Evolutionary conservation across 2,329 filamentous ascomycete genomes (phyloP).

Genomic region (Aaosphaeria arxii): DNA sequence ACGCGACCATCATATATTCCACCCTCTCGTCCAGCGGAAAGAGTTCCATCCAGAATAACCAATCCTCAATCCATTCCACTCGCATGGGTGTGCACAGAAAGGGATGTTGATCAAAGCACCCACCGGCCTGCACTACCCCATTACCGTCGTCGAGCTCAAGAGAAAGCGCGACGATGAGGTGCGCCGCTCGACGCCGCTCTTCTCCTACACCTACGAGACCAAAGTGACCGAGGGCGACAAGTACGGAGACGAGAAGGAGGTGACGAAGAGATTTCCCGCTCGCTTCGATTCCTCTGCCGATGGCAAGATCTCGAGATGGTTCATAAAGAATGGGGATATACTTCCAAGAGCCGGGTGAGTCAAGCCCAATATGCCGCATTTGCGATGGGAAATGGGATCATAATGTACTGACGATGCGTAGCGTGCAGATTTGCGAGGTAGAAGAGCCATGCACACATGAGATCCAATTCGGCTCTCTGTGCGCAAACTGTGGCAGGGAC

Average conservation of each 20-base stretch:
- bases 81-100: constrained; percentile 30
- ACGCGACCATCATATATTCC: constrained; percentile 1
- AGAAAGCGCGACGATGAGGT: constrained; percentile 73
- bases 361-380: neutral
- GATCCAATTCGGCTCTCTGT: constrained; percentile 86
- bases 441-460: constrained; percentile 91
- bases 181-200: constrained; percentile 71
- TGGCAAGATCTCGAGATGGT: constrained; percentile 75
- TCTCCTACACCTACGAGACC: constrained; percentile 85
- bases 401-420: constrained; percentile 24
- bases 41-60: too few relatives aligned
- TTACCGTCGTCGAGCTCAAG: constrained; percentile 83
- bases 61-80: constrained; percentile 7
- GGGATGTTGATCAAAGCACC: constrained; percentile 51
- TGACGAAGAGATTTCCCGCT: constrained; percentile 68
- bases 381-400: neutral
- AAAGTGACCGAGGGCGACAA: constrained; percentile 65
- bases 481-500: constrained; percentile 88
- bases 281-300: constrained; percentile 83
- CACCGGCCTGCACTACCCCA: constrained; percentile 75
- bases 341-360: constrained; percentile 50
- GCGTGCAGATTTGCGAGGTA: constrained; percentile 65
- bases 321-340: constrained; percentile 63
- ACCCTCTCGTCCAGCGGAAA: neutral
- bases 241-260: constrained; percentile 69